phyloP scores from a whole-genome alignment of 805 yeast genomes.

The Blastobotrys muscicola region DNA sequence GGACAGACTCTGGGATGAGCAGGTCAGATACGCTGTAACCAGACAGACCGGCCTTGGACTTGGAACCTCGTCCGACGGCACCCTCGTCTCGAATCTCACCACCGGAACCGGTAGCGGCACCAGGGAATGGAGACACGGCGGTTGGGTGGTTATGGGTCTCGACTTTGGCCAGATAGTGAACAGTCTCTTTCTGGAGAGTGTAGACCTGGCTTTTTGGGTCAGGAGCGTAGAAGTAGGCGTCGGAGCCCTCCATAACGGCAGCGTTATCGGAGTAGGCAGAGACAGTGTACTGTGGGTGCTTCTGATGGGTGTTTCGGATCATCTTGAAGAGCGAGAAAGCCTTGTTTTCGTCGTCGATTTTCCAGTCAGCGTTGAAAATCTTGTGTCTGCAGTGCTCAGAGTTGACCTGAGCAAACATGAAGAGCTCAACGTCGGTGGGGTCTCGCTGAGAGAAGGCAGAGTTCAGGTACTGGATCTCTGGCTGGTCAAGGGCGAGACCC shows the following conservation, averaged over 20 bases:
- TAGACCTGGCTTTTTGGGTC: conserved; percentile 63
- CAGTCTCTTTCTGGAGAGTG: conserved; percentile 64
- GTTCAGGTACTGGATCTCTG: conserved; percentile 83
- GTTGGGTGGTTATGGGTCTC: conserved; percentile 99
- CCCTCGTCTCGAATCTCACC: conserved; percentile 99
- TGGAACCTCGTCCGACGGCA: conserved; percentile 98
- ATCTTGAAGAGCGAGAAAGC: conserved; percentile 75
- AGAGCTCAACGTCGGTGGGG: conserved; percentile 95
- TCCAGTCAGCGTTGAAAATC: conserved; percentile 98
- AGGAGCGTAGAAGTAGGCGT: conserved; percentile 72
- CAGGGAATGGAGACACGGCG: conserved; percentile 97
- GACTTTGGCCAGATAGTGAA: conserved; percentile 86
- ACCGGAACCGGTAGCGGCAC: conserved; percentile 99
- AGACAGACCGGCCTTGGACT: conserved; percentile 89
- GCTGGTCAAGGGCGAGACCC: conserved; percentile 90
- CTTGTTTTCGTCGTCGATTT: conserved; percentile 73
- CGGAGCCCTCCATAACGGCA: conserved; percentile 83
- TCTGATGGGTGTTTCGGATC: conserved; percentile 88
- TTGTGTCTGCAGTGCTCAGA: conserved; percentile 99
- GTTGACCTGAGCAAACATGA: conserved; percentile 99
- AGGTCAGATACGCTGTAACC: conserved; percentile 91
- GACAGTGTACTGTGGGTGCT: conserved; percentile 71
- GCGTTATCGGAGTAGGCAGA: conserved; percentile 97
- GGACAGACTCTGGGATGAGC: conserved; percentile 70
- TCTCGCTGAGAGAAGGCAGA: conserved; percentile 79